Conservation (phyloP, 2,329 filamentous ascomycete species). For the Penicillium sp. region DNA sequence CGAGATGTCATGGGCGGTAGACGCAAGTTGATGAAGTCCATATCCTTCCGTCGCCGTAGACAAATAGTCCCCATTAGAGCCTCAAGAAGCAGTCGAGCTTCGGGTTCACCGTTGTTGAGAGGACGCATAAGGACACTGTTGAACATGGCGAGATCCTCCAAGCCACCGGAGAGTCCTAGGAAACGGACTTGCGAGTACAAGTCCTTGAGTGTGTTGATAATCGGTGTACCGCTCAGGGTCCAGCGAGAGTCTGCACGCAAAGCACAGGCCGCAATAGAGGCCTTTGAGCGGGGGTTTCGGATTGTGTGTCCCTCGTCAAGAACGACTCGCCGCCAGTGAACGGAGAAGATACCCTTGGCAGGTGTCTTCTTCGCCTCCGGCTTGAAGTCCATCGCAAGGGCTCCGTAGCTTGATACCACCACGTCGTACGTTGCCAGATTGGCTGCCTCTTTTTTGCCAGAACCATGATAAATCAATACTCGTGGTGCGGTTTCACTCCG, state of each 20-base stretch:
- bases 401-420: slow-evolving; percentile 80
- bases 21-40: slow-evolving; percentile 78
- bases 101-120: slow-evolving; percentile 54
- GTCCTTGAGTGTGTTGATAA: slow-evolving; percentile 77
- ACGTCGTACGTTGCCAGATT: slow-evolving; percentile 66
- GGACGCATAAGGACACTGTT: slow-evolving; percentile 66
- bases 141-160: slow-evolving; percentile 70
- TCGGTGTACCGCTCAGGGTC: slow-evolving; percentile 76
- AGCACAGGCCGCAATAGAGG: slow-evolving; percentile 62
- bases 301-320: slow-evolving; percentile 82
- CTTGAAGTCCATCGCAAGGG: slow-evolving; percentile 63
- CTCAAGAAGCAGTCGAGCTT: slow-evolving; percentile 64
- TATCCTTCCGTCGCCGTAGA: slow-evolving; percentile 77
- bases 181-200: slow-evolving; percentile 76
- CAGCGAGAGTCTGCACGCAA: slow-evolving; percentile 69
- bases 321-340: slow-evolving; percentile 73
- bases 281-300: slow-evolving; percentile 70
- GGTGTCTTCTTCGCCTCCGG: slow-evolving; percentile 45
- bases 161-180: slow-evolving; percentile 67
- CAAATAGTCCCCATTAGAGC: slow-evolving; percentile 75
- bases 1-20: slow-evolving; percentile 74
- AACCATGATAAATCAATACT: slow-evolving; percentile 70
- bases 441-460: slow-evolving; percentile 52
- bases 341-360: slow-evolving; percentile 54
- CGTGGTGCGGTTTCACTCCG: slow-evolving; percentile 58